A percentile compares a stretch with the other conserved stretches of the same genome.
phyloP scores from a whole-genome alignment of 1,284 basidiomycete species.

The Filobasidium uniguttulatum region DNA sequence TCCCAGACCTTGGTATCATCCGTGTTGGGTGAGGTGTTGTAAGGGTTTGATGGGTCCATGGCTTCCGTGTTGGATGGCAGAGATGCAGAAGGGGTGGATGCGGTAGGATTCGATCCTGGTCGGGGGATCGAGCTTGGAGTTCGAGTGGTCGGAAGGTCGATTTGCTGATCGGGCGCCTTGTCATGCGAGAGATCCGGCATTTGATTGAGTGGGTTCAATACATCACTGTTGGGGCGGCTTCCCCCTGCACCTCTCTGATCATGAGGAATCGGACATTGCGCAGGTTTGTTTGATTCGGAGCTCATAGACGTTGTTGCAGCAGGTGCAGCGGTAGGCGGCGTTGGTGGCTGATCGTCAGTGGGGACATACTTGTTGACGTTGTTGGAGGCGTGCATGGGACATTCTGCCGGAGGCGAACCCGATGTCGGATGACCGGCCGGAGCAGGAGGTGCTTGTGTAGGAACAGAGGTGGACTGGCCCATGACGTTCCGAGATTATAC shows the following conservation, averaged over 20 bases:
- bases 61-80: constrained; percentile 7
- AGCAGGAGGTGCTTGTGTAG: background rate
- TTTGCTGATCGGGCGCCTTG: constrained; percentile 27
- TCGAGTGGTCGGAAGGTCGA: constrained; percentile 59
- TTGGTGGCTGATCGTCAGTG: constrained; percentile 5
- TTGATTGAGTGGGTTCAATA: constrained; percentile 70
- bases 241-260: constrained; percentile 12
- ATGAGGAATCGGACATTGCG: constrained; percentile 34
- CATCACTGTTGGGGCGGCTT: background rate
- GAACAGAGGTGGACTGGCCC: constrained; percentile 11
- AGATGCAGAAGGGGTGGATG: constrained; percentile 1
- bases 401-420: constrained; percentile 19
- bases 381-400: constrained; percentile 25
- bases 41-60: background rate
- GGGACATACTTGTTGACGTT: constrained; percentile 13
- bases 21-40: constrained; percentile 12
- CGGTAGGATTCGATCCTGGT: constrained; percentile 32
- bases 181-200: constrained; percentile 56
- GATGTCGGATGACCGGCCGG: constrained; percentile 6
- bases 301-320: too few relatives aligned
- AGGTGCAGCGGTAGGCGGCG: constrained; percentile 10
- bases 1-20: constrained; percentile 54
- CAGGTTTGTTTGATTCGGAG: too few relatives aligned
- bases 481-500: background rate
- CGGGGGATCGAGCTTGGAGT: constrained; percentile 76